A percentile compares a stretch with the other conserved stretches of the same genome.
Evolutionary conservation across 306 rosid genomes (phyloP).

Genomic region (Acmispon strigosus): DNA sequence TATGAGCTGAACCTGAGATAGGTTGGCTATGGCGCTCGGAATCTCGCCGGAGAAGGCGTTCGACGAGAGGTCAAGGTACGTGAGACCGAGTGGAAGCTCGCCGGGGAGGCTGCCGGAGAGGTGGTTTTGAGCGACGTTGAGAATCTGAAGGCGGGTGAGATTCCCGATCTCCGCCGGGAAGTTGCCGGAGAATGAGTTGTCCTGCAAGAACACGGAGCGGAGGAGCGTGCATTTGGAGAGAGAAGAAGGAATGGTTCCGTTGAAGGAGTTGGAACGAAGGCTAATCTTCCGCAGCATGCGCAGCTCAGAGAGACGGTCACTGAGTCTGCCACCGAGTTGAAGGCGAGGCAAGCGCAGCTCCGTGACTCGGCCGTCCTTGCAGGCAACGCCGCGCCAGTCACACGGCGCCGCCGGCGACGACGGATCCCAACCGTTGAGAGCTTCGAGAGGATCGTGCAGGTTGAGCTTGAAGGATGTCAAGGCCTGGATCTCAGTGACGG

Average conservation of each 20-base stretch:
- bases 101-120: constrained; percentile 60
- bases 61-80: constrained; percentile 70
- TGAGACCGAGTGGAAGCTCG: constrained; percentile 44
- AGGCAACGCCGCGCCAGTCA: constrained; percentile 80
- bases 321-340: constrained; percentile 70
- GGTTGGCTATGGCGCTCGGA: constrained; percentile 43
- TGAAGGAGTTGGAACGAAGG: constrained; percentile 70
- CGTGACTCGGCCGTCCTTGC: constrained; percentile 38
- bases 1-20: constrained; percentile 59
- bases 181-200: constrained; percentile 62
- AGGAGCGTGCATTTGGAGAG: constrained; percentile 59
- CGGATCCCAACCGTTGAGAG: constrained; percentile 62
- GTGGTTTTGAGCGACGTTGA: constrained; percentile 66
- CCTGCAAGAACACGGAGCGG: constrained; percentile 62
- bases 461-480: constrained; percentile 61
- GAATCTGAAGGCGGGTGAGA: constrained; percentile 45
- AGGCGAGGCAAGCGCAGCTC: constrained; percentile 79
- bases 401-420: constrained; percentile 76
- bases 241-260: constrained; percentile 67
- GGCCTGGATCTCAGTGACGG: constrained; percentile 57
- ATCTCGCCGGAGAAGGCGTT: constrained; percentile 72
- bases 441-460: constrained; percentile 66
- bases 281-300: constrained; percentile 57
- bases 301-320: constrained; percentile 47
- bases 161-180: constrained; percentile 65